Evolutionary conservation across 305 asterid species (phyloP).

Genomic region (Ilex paraguariensis): DNA sequence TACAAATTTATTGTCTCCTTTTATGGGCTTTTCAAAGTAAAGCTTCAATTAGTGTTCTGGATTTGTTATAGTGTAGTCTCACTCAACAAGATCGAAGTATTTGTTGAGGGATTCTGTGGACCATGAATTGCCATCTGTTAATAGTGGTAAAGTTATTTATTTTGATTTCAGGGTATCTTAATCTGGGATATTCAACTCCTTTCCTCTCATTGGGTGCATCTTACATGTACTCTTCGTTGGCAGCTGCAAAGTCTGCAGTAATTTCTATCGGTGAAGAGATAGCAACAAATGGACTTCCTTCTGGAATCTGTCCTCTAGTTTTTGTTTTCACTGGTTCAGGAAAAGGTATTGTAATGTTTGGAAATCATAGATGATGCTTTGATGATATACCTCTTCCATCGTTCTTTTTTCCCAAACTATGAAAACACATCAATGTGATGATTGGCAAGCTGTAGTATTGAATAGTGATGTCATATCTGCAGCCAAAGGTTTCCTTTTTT

Average conservation of each 20-base stretch:
- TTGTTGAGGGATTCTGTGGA: conserved; percentile 1
- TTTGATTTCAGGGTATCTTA: conserved; percentile 67
- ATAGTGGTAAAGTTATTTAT: not conserved
- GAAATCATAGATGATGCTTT: not conserved
- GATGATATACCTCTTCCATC: not conserved
- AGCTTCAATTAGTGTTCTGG: too few species aligned
- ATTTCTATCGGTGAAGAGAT: conserved; percentile 96
- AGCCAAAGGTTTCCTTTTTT: too few species aligned
- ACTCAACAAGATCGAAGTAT: not conserved
- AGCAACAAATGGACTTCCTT: conserved; percentile 76
- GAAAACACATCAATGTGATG: not conserved
- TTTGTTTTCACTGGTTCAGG: conserved; percentile 90
- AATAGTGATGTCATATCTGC: too few species aligned
- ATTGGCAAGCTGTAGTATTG: too few species aligned
- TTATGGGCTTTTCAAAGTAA: too few species aligned
- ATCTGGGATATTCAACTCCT: conserved; percentile 92
- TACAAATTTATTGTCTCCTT: too few species aligned
- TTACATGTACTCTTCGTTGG: conserved; percentile 93
- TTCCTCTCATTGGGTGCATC: conserved; percentile 89
- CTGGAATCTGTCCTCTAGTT: conserved; percentile 83
- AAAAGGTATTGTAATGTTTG: conserved; percentile 50
- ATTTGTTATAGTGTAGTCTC: too few species aligned
- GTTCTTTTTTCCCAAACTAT: not conserved
- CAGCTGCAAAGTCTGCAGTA: conserved; percentile 93
- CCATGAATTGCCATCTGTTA: not conserved